Conservation (phyloP, 306 rosid species). For the Pachyrhizus erosus region DNA sequence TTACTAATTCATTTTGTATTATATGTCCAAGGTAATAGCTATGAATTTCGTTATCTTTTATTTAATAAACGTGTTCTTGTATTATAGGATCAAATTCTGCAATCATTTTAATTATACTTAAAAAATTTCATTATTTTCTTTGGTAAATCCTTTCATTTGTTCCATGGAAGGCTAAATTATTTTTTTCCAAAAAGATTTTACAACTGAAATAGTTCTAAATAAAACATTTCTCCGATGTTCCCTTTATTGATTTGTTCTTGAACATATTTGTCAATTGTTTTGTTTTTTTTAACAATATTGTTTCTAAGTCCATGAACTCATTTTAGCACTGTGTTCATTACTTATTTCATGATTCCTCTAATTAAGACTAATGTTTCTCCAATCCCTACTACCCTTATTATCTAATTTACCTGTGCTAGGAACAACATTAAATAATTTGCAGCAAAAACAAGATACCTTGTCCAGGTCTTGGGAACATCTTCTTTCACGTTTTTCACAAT, state of each 20-base stretch:
- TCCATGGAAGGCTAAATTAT: too few relatives aligned
- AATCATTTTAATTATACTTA: too few relatives aligned
- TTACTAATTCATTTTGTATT: not conserved
- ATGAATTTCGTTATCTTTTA: not conserved
- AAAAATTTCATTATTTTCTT: too few relatives aligned
- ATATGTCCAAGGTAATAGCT: not conserved
- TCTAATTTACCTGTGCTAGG: not conserved
- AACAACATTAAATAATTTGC: not conserved
- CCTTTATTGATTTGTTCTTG: not conserved
- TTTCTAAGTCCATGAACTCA: not conserved
- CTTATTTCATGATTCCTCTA: not conserved
- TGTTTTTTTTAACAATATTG: not conserved
- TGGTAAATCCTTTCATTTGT: too few relatives aligned
- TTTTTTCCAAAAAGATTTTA: too few relatives aligned
- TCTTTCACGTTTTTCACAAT: too few relatives aligned
- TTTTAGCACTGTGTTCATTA: not conserved
- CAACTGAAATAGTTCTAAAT: not conserved
- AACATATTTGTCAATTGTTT: not conserved
- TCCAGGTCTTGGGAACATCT: not conserved
- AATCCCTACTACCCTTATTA: not conserved
- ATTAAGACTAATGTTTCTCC: not conserved
- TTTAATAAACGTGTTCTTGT: too few relatives aligned
- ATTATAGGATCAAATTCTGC: too few relatives aligned
- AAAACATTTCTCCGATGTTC: not conserved
- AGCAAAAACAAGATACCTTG: not conserved